Evolutionary conservation across 192 early-diverging fungal species (phyloP).

Genomic region (Linnemannia zychae): DNA sequence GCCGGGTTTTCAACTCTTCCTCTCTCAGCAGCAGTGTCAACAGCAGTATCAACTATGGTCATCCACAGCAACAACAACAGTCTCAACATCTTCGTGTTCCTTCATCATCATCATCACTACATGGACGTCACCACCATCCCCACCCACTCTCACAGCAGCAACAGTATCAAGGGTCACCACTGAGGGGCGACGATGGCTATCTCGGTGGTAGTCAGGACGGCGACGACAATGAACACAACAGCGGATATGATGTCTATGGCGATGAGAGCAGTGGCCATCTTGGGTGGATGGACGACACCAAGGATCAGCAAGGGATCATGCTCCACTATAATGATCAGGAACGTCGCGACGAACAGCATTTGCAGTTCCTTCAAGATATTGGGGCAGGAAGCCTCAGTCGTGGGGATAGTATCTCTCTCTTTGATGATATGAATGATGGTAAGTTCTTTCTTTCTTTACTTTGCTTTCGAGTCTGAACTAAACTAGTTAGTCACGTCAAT

Average conservation of each 20-base stretch:
- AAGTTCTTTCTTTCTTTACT: slow-evolving; percentile 6
- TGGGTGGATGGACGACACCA: slow-evolving; percentile 41
- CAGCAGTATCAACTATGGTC: slow-evolving; percentile 37
- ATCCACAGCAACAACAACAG: not conserved
- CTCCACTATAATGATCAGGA: slow-evolving; percentile 32
- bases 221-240: slow-evolving; percentile 4
- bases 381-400: slow-evolving; percentile 34
- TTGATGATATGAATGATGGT: slow-evolving; percentile 50
- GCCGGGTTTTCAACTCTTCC: slow-evolving; percentile 19
- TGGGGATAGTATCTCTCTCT: slow-evolving; percentile 48
- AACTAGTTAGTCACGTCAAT: not conserved
- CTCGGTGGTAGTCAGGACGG: slow-evolving; percentile 9
- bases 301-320: slow-evolving; percentile 45
- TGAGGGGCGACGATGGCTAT: slow-evolving; percentile 20
- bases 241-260: slow-evolving; percentile 16
- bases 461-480: slow-evolving; percentile 1
- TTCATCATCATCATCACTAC: slow-evolving; percentile 13
- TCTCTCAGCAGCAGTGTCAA: slow-evolving; percentile 53
- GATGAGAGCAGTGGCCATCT: slow-evolving; percentile 35
- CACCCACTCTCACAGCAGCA: slow-evolving; percentile 1
- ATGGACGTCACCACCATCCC: slow-evolving; percentile 23
- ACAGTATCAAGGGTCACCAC: slow-evolving; percentile 32
- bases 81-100: slow-evolving; percentile 38
- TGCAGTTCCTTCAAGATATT: slow-evolving; percentile 46
- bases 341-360: slow-evolving; percentile 43